Evolutionary conservation across 306 rosid genomes (phyloP).

Genomic region (Cucurbita pepo): DNA sequence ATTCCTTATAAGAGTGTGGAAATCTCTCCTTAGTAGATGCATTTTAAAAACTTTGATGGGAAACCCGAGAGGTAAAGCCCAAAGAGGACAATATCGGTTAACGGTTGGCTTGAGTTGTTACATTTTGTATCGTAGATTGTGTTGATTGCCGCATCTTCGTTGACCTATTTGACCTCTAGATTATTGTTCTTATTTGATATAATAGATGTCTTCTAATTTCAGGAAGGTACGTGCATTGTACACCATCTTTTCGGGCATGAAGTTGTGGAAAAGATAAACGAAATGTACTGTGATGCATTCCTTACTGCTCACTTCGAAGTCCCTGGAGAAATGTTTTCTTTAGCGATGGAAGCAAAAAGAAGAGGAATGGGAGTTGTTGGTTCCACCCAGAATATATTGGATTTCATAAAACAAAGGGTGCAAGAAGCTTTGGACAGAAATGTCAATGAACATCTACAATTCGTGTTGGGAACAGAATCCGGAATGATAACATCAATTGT

Average conservation of each 20-base stretch:
- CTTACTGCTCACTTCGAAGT: constrained; percentile 98
- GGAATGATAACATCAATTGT: constrained; percentile 97
- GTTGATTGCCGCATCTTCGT: neutral
- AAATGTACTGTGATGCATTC: constrained; percentile 85
- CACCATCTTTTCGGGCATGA: constrained; percentile 90
- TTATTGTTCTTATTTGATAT: neutral
- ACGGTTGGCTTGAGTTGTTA: no score
- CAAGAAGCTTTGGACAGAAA: constrained; percentile 76
- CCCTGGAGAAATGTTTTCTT: constrained; percentile 96
- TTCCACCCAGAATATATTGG: constrained; percentile 81
- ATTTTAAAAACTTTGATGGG: no score
- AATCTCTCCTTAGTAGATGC: no score
- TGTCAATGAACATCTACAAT: constrained; percentile 69
- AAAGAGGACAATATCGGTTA: no score
- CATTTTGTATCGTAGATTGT: neutral
- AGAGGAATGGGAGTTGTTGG: constrained; percentile 98
- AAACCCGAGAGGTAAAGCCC: no score
- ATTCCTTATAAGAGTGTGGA: no score
- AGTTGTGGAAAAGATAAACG: constrained; percentile 81
- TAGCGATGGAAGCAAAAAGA: constrained; percentile 97
- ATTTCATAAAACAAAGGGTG: constrained; percentile 74
- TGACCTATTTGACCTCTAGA: neutral
- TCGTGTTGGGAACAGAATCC: constrained; percentile 87
- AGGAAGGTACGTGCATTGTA: constrained; percentile 94
- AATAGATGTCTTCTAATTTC: constrained; percentile 1